These are phyloP conservation scores for Trypanosomatidae sp. DNA, from an alignment of 208 protist species.

Conservation along the genomic window DNA sequence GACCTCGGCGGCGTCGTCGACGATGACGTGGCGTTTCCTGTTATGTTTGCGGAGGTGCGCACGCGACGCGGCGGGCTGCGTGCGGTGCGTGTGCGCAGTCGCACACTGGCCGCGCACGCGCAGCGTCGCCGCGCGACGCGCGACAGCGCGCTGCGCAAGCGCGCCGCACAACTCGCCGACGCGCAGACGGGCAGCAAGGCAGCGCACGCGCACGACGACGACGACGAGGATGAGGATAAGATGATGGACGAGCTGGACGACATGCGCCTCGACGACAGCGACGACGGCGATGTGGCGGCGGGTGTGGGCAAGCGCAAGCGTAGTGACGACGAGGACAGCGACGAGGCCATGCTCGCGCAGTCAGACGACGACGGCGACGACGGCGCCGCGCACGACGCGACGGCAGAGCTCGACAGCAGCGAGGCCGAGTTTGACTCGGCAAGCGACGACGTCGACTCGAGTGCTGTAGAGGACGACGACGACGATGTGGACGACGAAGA, in stretches of 20 bases:
- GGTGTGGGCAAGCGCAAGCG: neutral
- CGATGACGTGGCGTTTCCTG: constrained; percentile 61
- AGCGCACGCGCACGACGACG: constrained; percentile 16
- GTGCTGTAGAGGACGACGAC: constrained; percentile 9
- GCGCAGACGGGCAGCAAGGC: constrained; percentile 11
- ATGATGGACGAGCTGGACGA: constrained; percentile 24
- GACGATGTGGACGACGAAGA: constrained; percentile 33
- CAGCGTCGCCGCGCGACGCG: constrained; percentile 15
- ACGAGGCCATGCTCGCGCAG: neutral
- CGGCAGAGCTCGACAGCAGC: constrained; percentile 4
- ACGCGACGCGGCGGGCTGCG: constrained; percentile 20
- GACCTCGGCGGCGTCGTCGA: constrained; percentile 6
- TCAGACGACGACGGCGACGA: neutral
- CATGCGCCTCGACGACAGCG: constrained; percentile 9
- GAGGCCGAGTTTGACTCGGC: constrained; percentile 10
- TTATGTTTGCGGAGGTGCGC: constrained; percentile 64
- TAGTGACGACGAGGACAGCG: constrained; percentile 6
- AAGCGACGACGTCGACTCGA: constrained; percentile 20
- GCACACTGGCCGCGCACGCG: constrained; percentile 12
- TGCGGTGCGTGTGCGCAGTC: constrained; percentile 34
- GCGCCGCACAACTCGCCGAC: constrained; percentile 14
- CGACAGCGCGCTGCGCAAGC: constrained; percentile 29
- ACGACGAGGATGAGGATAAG: constrained; percentile 12
- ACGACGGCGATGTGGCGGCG: constrained; percentile 1
- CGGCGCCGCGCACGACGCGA: constrained; percentile 1